Conservation (phyloP, 2,329 filamentous ascomycete species). For the Bipolaris victoriae region DNA sequence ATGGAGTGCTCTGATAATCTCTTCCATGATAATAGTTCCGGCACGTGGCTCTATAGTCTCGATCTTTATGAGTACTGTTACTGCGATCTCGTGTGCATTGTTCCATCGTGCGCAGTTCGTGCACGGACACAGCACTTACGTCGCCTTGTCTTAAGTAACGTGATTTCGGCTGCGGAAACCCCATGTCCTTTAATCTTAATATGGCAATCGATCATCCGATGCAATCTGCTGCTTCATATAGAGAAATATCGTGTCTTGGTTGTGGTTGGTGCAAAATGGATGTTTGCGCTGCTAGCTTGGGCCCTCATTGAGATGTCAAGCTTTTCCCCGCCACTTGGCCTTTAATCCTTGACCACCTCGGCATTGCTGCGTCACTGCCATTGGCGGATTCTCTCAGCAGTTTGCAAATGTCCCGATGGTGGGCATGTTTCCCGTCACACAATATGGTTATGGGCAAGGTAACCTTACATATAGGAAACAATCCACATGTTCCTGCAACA, state of each 20-base stretch:
- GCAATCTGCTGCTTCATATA: neutral
- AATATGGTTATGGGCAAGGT: neutral
- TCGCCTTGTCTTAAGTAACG: too few relatives aligned
- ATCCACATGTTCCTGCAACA: neutral
- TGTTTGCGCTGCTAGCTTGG: constrained; percentile 19
- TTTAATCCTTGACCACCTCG: neutral
- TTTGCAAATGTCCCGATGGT: neutral
- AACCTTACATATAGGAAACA: neutral
- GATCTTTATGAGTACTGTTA: too few relatives aligned
- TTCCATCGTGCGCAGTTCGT: too few relatives aligned
- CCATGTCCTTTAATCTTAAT: neutral
- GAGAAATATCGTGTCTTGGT: neutral
- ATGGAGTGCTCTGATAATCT: too few relatives aligned
- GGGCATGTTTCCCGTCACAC: neutral
- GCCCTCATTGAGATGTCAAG: neutral
- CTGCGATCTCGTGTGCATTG: too few relatives aligned
- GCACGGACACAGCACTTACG: too few relatives aligned
- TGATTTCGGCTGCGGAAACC: neutral
- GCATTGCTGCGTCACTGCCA: neutral
- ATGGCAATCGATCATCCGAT: neutral
- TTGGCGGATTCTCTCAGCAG: neutral
- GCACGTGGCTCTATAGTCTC: too few relatives aligned
- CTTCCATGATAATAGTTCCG: too few relatives aligned
- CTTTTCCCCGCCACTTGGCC: constrained; percentile 2
- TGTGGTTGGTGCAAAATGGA: constrained; percentile 1